Evolutionary conservation across 768 basidiomycete species (phyloP).

Genomic region (Cyclocybe cylindracea): DNA sequence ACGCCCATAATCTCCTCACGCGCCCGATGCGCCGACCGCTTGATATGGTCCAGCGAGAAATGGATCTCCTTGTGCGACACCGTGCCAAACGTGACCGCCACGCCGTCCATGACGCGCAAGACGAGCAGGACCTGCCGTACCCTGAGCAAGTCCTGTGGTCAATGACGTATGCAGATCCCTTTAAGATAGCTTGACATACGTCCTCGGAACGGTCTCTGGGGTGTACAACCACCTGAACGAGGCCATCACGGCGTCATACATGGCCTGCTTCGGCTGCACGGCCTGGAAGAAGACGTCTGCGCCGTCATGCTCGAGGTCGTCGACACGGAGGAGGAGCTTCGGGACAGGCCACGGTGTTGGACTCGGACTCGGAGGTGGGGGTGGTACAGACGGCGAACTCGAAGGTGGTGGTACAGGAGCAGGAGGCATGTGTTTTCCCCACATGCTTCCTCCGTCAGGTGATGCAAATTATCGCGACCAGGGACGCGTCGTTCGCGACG

Average conservation of each 20-base stretch:
- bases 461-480: constrained; percentile 15
- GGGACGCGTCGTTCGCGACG: constrained; percentile 13
- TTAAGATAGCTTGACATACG: constrained; percentile 25
- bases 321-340: constrained; percentile 52
- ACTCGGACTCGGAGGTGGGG: constrained; percentile 24
- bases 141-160: constrained; percentile 29
- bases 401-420: constrained; percentile 17
- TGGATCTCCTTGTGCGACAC: constrained; percentile 70
- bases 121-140: constrained; percentile 58
- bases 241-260: constrained; percentile 49
- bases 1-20: constrained; percentile 71
- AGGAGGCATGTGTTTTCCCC: constrained; percentile 21
- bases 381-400: constrained; percentile 22
- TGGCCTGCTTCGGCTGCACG: constrained; percentile 42
- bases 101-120: constrained; percentile 66
- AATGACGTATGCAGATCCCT: constrained; percentile 4
- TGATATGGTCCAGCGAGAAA: constrained; percentile 67
- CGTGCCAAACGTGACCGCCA: constrained; percentile 66
- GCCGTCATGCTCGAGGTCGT: constrained; percentile 62
- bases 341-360: constrained; percentile 51
- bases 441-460: constrained; percentile 15
- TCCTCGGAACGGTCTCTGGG: constrained; percentile 35
- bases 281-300: constrained; percentile 54
- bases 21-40: constrained; percentile 38
- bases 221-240: constrained; percentile 48